Evolutionary conservation across 345 rosid genomes (phyloP).

Genomic region (Reutealis trisperma): DNA sequence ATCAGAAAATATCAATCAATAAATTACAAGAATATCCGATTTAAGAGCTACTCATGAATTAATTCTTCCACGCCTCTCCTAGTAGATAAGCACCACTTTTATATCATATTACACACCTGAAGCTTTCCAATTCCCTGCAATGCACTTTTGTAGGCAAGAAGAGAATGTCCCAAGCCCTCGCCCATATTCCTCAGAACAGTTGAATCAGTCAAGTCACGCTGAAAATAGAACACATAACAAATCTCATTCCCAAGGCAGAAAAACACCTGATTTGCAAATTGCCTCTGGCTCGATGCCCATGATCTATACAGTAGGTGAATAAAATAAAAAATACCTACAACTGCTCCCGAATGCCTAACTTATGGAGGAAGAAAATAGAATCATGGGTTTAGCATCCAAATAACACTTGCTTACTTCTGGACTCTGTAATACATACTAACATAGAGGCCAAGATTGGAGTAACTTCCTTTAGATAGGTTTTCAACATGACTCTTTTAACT

Average conservation of each 20-base stretch:
- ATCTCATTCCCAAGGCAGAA: slow-evolving; percentile 10
- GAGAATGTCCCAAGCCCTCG: slow-evolving; percentile 90
- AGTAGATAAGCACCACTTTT: background rate
- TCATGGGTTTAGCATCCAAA: background rate
- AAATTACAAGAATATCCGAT: background rate
- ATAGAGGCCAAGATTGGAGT: background rate
- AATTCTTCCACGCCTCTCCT: slow-evolving; percentile 1
- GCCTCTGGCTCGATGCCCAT: background rate
- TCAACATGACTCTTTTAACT: background rate
- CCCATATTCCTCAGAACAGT: slow-evolving; percentile 95
- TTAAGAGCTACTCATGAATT: background rate
- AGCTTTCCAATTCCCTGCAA: slow-evolving; percentile 84
- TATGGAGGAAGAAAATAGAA: background rate
- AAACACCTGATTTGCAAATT: background rate
- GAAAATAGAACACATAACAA: slow-evolving; percentile 27
- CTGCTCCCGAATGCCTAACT: background rate
- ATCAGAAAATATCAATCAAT: background rate
- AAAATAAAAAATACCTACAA: background rate
- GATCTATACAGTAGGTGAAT: background rate
- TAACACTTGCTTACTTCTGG: background rate
- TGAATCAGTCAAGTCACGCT: slow-evolving; percentile 96
- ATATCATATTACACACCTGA: slow-evolving; percentile 52
- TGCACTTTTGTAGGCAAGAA: slow-evolving; percentile 90
- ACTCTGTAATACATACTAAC: background rate
- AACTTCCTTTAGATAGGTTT: background rate